Conservation (phyloP, 139 green algal genomes). For the Deuterostichococcus epilithicus region DNA sequence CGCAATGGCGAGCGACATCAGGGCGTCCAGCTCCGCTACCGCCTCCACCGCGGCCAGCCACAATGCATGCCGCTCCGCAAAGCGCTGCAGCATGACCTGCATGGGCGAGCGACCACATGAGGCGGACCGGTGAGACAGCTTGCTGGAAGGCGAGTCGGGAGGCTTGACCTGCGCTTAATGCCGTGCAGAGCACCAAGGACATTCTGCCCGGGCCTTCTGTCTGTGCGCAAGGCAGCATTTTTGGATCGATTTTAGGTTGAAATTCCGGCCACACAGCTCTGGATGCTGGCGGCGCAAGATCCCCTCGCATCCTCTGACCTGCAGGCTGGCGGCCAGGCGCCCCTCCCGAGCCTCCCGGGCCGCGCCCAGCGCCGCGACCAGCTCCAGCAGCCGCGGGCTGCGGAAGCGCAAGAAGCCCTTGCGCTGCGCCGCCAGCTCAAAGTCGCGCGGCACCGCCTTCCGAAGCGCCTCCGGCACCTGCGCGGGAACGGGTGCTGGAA, state of each 20-base stretch:
- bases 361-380: conserved; percentile 49
- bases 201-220: too few species aligned
- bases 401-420: conserved; percentile 80
- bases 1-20: conserved; percentile 76
- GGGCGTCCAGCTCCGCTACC: conserved; percentile 78
- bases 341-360: conserved; percentile 54
- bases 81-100: conserved; percentile 55
- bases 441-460: conserved; percentile 37
- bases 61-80: conserved; percentile 44
- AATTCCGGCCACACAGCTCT: too few species aligned
- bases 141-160: too few species aligned
- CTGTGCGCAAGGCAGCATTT: too few species aligned
- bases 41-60: conserved; percentile 74
- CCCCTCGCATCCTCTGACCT: too few species aligned
- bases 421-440: conserved; percentile 45
- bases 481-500: not conserved
- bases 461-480: conserved; percentile 12
- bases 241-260: too few species aligned
- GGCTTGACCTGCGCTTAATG: too few species aligned
- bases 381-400: conserved; percentile 39
- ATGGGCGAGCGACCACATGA: too few species aligned
- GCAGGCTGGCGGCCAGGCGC: conserved; percentile 51
- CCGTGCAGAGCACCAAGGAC: too few species aligned
- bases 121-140: too few species aligned
- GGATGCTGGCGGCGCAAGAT: too few species aligned